Percentiles rank a stretch among this genome's conserved stretches.
These are phyloP conservation scores for Xylariaceae sp. DNA, from an alignment of 2,329 filamentous ascomycete species.

Conservation along the genomic window DNA sequence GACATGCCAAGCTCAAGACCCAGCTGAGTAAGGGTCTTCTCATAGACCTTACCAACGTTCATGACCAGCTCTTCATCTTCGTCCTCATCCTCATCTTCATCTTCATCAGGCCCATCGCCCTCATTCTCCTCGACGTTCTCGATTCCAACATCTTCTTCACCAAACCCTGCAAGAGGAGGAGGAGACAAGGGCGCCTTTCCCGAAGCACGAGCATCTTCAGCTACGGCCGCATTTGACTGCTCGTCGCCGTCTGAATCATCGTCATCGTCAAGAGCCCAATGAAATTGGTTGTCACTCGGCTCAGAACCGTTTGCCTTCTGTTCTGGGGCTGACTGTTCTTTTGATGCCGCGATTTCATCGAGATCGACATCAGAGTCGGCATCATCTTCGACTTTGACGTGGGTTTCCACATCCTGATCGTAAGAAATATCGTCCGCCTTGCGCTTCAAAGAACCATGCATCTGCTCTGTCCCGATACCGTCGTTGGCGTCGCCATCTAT, in stretches of 20 bases:
- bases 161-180: background rate
- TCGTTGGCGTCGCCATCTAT: slow-evolving; percentile 14
- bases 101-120: slow-evolving; percentile 9
- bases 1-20: slow-evolving; percentile 30
- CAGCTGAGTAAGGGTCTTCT: slow-evolving; percentile 42
- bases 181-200: background rate
- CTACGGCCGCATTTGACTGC: slow-evolving; percentile 2
- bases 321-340: slow-evolving; percentile 1
- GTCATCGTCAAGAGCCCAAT: slow-evolving; percentile 32
- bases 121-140: slow-evolving; percentile 21
- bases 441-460: slow-evolving; percentile 18
- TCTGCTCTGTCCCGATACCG: slow-evolving; percentile 3
- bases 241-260: slow-evolving; percentile 25
- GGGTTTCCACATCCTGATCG: slow-evolving; percentile 12
- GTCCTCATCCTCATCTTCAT: slow-evolving; percentile 24
- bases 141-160: background rate
- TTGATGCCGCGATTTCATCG: slow-evolving; percentile 7
- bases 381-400: slow-evolving; percentile 23
- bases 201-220: background rate
- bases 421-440: slow-evolving; percentile 18
- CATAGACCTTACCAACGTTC: slow-evolving; percentile 38
- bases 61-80: slow-evolving; percentile 55
- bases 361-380: slow-evolving; percentile 5
- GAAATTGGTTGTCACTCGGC: slow-evolving; percentile 23
- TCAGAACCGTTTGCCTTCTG: background rate